These are phyloP conservation scores for Emergomyces pasteurianus DNA, from an alignment of 2,329 filamentous ascomycete genomes.

Conservation along the genomic window DNA sequence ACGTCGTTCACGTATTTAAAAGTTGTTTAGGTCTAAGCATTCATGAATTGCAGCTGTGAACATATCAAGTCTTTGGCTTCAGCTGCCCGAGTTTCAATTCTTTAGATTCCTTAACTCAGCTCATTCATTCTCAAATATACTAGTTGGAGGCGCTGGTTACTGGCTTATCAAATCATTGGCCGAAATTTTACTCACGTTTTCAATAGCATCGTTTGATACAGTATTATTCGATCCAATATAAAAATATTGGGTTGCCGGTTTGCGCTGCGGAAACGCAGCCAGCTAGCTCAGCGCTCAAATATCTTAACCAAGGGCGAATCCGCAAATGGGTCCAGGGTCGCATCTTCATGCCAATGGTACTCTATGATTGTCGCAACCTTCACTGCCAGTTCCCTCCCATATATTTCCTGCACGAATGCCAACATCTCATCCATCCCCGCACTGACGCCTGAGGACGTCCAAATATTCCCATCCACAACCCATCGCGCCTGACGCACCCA, in stretches of 20 bases:
- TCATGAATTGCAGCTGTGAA: no score
- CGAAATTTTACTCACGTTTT: not conserved
- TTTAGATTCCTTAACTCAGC: no score
- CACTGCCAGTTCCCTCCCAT: slow-evolving; percentile 40
- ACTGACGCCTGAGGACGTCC: slow-evolving; percentile 52
- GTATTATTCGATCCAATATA: not conserved
- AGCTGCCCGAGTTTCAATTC: no score
- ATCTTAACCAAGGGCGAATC: slow-evolving; percentile 8
- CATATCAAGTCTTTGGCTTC: no score
- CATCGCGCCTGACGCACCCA: slow-evolving; percentile 54
- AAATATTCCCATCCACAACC: slow-evolving; percentile 54
- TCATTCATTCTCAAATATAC: no score
- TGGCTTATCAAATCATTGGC: not conserved
- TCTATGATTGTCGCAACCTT: slow-evolving; percentile 42
- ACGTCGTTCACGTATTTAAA: no score
- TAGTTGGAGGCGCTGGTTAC: no score
- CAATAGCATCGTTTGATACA: not conserved
- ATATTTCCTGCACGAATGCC: slow-evolving; percentile 44
- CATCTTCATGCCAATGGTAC: slow-evolving; percentile 44
- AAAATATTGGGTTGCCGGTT: not conserved
- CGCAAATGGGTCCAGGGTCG: slow-evolving; percentile 45
- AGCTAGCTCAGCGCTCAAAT: not conserved
- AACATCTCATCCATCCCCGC: slow-evolving; percentile 52
- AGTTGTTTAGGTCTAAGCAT: no score
- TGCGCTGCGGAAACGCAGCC: not conserved